These are phyloP conservation scores for Tritrichomonas musculus DNA, from an alignment of 208 protist genomes.

Conservation along the genomic window DNA sequence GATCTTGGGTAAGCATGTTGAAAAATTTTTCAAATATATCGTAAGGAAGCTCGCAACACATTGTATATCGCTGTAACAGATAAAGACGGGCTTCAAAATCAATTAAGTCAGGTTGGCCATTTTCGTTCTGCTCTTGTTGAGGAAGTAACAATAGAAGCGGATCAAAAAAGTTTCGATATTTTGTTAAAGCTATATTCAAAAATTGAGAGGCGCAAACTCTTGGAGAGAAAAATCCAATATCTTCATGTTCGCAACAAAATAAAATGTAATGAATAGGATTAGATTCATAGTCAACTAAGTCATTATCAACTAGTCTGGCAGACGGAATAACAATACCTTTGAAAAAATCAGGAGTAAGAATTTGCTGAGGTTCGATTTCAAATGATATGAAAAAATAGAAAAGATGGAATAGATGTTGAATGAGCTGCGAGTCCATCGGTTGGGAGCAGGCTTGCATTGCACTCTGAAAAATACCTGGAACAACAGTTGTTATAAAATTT, in stretches of 20 bases:
- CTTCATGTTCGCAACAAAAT: not conserved
- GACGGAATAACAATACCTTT: not conserved
- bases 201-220: not conserved
- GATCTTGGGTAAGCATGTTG: not conserved
- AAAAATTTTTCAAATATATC: not conserved
- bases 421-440: not conserved
- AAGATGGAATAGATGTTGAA: not conserved
- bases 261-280: not conserved
- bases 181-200: not conserved
- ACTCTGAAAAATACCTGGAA: not conserved
- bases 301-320: not conserved
- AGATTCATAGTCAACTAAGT: not conserved
- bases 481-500: not conserved
- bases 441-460: not conserved
- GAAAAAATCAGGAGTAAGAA: not conserved
- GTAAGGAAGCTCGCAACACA: not conserved
- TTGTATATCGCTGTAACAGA: not conserved
- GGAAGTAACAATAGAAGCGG: too few species aligned
- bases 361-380: not conserved
- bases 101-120: not conserved
- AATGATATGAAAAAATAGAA: not conserved
- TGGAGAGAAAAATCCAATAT: not conserved
- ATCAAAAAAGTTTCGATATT: not conserved
- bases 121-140: not conserved
- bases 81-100: not conserved